Evolutionary conservation across 257 asterid genomes (phyloP), one percentile per base, ranked within the genome.

Genomic region (Forsythia suspensa): DNA sequence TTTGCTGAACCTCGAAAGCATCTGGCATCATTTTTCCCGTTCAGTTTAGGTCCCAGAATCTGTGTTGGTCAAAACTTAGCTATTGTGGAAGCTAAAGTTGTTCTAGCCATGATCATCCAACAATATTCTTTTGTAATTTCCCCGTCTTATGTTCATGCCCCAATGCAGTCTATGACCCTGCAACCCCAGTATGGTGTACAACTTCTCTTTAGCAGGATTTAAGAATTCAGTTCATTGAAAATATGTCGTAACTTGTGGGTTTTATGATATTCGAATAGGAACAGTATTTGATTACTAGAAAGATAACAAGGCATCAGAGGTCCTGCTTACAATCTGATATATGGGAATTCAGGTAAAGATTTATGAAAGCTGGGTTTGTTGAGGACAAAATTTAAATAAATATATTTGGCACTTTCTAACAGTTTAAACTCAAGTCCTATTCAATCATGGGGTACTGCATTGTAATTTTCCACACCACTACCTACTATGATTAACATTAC

Each of bases 61-160:
- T 92, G 97, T n/a, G 91, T 89, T 10, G 97, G 97, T 21, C 96
- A 90, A 87, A 92, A 88, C 77, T 76, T 92, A 13, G 94, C 96
- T 52, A 15, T 89, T 48, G 87, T 87, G n/a, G 94, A 92, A 80
- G 89, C 91, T 29, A 92, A 90, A 70, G 63, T 86, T 74, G 87
- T 85, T 36, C 82, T 92, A 46, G 89, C 92, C 2, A 83, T 82
- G 86, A 83, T 92, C 48, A 85, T 90, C 39, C 82, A 72, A 71
- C 86, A 44, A 16, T 92, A 85, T 67, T 82, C 89, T 20, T 87
- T 90, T 43, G 85, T 18, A 72, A 68, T 89, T 69, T 92, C 97
- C 2, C 90, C 96, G 0, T 84, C 95, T 1, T 92, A 92, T 43
- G 87, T 84, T 16, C 97, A 92, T 81, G 92, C 97, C 77, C 97